phyloP scores from a whole-genome alignment of 495 filamentous ascomycete genomes.

The Echria macrotheca region DNA sequence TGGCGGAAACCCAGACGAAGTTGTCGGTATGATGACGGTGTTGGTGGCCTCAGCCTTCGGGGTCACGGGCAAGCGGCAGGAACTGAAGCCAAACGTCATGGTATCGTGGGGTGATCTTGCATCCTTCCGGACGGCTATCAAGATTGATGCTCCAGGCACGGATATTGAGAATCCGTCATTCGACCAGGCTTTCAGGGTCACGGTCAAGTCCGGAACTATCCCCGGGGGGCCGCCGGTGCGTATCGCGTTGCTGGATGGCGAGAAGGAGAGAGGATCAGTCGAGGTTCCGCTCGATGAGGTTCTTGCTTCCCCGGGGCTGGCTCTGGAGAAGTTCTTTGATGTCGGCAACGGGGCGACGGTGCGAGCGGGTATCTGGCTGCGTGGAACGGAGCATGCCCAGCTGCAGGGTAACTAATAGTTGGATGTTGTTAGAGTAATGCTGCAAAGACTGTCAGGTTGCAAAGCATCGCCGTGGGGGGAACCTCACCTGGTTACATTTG shows the following conservation, averaged over 20 bases:
- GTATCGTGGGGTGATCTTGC: constrained; percentile 30
- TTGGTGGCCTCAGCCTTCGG: constrained; percentile 31
- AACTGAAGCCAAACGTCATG: constrained; percentile 37
- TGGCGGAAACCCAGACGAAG: constrained; percentile 9
- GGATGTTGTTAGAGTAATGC: too few species aligned
- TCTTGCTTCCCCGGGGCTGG: constrained; percentile 25
- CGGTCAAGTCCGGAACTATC: constrained; percentile 27
- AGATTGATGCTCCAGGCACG: constrained; percentile 31
- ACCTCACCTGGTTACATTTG: too few species aligned
- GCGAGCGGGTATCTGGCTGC: constrained; percentile 15
- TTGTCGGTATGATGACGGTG: constrained; percentile 31
- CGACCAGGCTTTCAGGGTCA: constrained; percentile 32
- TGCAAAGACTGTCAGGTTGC: too few species aligned
- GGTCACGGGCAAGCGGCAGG: constrained; percentile 28
- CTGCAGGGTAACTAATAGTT: too few species aligned
- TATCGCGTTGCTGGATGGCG: constrained; percentile 32
- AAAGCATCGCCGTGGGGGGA: too few species aligned
- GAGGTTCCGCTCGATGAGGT: constrained; percentile 36
- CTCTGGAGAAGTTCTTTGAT: constrained; percentile 28
- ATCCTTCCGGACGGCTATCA: constrained; percentile 31
- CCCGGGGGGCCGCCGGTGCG: constrained; percentile 20
- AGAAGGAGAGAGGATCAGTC: constrained; percentile 25
- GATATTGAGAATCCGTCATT: constrained; percentile 42
- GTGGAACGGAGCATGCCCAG: constrained; percentile 12
- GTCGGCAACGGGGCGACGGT: constrained; percentile 26